A percentile compares a stretch with the other conserved stretches of the same genome.
Evolutionary conservation across 805 yeast genomes (phyloP).

Genomic region (Starmerella scarabaei): DNA sequence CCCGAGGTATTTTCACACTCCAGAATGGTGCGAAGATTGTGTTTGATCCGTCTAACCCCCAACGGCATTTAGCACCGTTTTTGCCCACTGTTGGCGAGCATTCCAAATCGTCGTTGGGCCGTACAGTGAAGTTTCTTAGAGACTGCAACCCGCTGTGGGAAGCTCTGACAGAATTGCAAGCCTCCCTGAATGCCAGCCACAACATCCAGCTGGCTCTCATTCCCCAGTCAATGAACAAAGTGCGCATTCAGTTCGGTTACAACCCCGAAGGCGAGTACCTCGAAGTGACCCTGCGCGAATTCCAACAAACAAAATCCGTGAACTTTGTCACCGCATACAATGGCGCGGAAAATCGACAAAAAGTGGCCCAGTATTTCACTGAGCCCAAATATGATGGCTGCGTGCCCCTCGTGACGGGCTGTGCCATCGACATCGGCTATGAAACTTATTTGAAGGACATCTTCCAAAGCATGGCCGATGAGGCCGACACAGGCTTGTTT

Average conservation of each 20-base stretch:
- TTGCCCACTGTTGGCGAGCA: conserved; percentile 21
- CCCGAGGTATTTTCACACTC: conserved; percentile 12
- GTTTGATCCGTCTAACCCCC: conserved; percentile 20
- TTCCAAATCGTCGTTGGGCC: conserved; percentile 12
- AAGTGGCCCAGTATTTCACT: conserved; percentile 13
- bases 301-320: conserved; percentile 10
- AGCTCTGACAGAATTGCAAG: conserved; percentile 3
- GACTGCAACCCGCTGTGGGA: conserved; percentile 18
- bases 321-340: conserved; percentile 15
- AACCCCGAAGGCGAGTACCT: conserved; percentile 13
- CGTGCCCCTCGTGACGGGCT: conserved; percentile 14
- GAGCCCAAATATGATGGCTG: conserved; percentile 6
- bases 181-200: not conserved
- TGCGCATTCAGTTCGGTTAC: conserved; percentile 11
- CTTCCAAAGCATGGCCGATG: not conserved
- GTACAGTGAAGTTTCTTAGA: conserved; percentile 13
- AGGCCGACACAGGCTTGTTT: not conserved
- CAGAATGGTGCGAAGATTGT: conserved; percentile 11
- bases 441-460: conserved; percentile 4
- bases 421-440: conserved; percentile 12
- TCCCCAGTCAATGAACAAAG: conserved; percentile 20
- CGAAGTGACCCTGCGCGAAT: conserved; percentile 16
- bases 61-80: conserved; percentile 17
- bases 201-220: conserved; percentile 14
- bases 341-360: conserved; percentile 9